A percentile compares a stretch with the other conserved stretches of the same genome.
Evolutionary conservation across 1,139 yeast species (phyloP).

Genomic region (Saccharomycopsis hybrid): DNA sequence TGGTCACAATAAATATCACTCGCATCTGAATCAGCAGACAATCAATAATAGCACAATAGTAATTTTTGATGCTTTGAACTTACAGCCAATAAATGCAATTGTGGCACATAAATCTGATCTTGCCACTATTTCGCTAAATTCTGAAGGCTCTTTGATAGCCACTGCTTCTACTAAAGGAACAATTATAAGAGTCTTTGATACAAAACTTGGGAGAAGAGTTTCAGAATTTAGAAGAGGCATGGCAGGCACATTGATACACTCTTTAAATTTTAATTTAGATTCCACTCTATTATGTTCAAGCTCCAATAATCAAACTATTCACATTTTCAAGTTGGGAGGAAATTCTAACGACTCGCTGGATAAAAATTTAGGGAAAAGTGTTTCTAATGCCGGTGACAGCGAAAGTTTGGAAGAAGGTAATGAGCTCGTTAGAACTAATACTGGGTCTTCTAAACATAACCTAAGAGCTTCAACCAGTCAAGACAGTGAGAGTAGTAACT

Average conservation of each 20-base stretch:
- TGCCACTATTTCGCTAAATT: slow-evolving; percentile 42
- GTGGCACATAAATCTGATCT: slow-evolving; percentile 53
- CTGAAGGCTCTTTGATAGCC: slow-evolving; percentile 49
- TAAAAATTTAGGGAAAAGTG: not conserved
- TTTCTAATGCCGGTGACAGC: not conserved
- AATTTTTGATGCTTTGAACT: slow-evolving; percentile 53
- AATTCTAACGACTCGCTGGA: slow-evolving; percentile 4
- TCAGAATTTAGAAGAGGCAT: slow-evolving; percentile 67
- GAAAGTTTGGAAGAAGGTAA: slow-evolving; percentile 6
- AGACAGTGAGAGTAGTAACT: not conserved
- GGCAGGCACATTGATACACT: slow-evolving; percentile 49
- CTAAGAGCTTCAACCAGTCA: not conserved
- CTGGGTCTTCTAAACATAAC: not conserved
- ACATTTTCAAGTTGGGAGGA: slow-evolving; percentile 46
- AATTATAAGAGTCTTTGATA: slow-evolving; percentile 49
- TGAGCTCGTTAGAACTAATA: slow-evolving; percentile 9
- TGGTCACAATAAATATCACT: slow-evolving; percentile 2
- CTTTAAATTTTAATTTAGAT: slow-evolving; percentile 47
- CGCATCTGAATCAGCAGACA: not conserved
- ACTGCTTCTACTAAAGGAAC: slow-evolving; percentile 73
- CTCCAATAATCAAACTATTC: slow-evolving; percentile 64
- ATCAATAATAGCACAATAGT: slow-evolving; percentile 26
- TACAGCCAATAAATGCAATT: slow-evolving; percentile 50
- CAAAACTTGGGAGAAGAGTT: slow-evolving; percentile 31
- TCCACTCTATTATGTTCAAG: slow-evolving; percentile 54